These are phyloP conservation scores for Phytophthora meadii DNA, from an alignment of 352 stramenopile species.

Conservation along the genomic window DNA sequence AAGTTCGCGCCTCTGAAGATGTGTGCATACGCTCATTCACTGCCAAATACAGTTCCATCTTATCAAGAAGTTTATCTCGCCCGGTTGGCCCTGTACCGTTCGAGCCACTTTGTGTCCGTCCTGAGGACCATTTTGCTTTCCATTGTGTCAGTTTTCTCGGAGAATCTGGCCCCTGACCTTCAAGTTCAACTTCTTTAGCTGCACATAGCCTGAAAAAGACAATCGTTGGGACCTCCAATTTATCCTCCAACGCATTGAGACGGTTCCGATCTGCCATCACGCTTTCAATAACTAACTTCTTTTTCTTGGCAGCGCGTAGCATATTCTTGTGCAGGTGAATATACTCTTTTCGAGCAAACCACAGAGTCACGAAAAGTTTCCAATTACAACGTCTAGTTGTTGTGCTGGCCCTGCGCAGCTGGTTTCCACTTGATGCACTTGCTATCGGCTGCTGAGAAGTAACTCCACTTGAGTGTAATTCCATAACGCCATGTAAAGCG, in stretches of 20 bases:
- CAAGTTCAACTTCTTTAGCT: conserved; percentile 65
- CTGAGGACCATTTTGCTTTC: conserved; percentile 71
- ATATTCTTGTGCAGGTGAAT: conserved; percentile 80
- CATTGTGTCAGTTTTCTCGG: conserved; percentile 72
- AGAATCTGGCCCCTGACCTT: conserved; percentile 71
- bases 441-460: conserved; percentile 12
- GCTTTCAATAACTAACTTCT: conserved; percentile 60
- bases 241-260: conserved; percentile 73
- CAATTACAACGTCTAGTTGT: conserved; percentile 46
- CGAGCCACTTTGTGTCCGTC: conserved; percentile 28
- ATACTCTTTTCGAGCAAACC: conserved; percentile 73
- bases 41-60: conserved; percentile 56
- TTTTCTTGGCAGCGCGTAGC: conserved; percentile 65
- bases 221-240: conserved; percentile 77
- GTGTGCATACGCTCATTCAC: conserved; percentile 70
- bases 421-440: background rate
- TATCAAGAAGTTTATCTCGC: conserved; percentile 42
- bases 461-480: conserved; percentile 47
- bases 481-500: conserved; percentile 68
- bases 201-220: conserved; percentile 85
- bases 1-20: conserved; percentile 53
- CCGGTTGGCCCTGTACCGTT: conserved; percentile 5
- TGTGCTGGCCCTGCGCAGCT: conserved; percentile 16
- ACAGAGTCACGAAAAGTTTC: conserved; percentile 68
- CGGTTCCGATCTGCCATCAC: conserved; percentile 52